Evolutionary conservation across 495 filamentous ascomycete genomes (phyloP).

Genomic region (Beverwykella pulmonaria): DNA sequence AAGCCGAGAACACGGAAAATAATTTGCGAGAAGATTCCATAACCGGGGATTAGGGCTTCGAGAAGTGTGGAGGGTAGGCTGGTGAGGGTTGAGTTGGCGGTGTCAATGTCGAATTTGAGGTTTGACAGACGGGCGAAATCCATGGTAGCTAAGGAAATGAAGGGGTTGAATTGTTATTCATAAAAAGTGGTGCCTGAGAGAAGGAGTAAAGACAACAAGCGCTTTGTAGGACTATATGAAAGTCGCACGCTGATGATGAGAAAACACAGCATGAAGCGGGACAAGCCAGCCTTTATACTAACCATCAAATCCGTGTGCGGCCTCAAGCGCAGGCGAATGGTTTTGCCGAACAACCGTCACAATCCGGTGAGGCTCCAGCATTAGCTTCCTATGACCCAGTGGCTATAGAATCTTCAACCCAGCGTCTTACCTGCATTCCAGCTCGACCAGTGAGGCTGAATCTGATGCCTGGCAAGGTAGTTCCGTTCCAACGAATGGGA

Average conservation of each 20-base stretch:
- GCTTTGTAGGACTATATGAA: too few relatives aligned
- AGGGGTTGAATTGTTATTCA: neutral
- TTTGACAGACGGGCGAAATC: constrained; percentile 14
- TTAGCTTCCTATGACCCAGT: neutral
- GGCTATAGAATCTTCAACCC: too few relatives aligned
- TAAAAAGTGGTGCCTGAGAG: neutral
- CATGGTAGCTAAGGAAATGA: constrained; percentile 8
- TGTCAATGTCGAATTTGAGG: constrained; percentile 10
- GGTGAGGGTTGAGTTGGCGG: constrained; percentile 16
- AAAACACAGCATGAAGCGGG: neutral
- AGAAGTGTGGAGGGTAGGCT: constrained; percentile 55
- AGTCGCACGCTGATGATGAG: neutral
- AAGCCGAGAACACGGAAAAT: constrained; percentile 64
- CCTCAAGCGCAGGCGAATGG: neutral
- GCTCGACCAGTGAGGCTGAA: neutral
- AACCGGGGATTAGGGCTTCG: constrained; percentile 74
- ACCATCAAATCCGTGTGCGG: neutral
- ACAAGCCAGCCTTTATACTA: neutral
- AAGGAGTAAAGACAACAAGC: neutral
- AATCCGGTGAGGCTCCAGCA: neutral
- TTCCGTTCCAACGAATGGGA: too few relatives aligned
- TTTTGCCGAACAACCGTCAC: neutral
- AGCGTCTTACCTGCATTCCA: neutral
- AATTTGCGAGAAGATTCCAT: constrained; percentile 63
- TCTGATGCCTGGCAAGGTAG: neutral